Base-by-base conservation (phyloP, 1,139 yeast genomes). In the Blastobotrys buckinghamii region DNA sequence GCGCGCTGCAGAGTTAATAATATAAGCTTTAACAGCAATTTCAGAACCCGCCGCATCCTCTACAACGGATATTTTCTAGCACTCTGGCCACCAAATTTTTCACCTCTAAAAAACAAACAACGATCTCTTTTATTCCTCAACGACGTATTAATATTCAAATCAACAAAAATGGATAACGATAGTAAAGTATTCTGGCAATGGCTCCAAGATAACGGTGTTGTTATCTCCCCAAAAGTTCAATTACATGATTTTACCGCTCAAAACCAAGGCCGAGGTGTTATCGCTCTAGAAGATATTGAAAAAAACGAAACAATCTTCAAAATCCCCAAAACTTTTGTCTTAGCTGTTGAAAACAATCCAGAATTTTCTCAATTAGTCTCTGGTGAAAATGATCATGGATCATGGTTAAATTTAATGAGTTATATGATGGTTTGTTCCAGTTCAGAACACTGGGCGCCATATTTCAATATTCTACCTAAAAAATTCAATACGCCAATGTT, bases 401-500 rank as follows among this genome's bases (percentile, higher is more conserved):
- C 82, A 40, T 90, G 97, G 97, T 84, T 84, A 52, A 78, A 83
- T 0, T 69, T 90, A 51, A 82, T 90, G 46, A 64, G 87, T 38
- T 74, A 81, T 19, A 71, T 90, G 57, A 68, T 84, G 48, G 81
- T 78, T 59, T 94, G 72, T 5, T 68, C 66, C 1, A 55, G 66
- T 10, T 78, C 86, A 44, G 49, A 53, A 1, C 70, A 67, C 34
- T 90, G 96, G 95, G 63, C 61, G 49, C 75, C 80, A 1, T 92
- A 92, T 65, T 78, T 88, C 53, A 70, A 76, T 33, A 78, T 89
- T 0, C 70, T 92, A 45, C 97, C 97, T 0, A 57, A 59, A 1
- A 58, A 66, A 15, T 81, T 85, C 62, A 75, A 82, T 59, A 85
- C 84, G 43, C 76, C 90, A 50, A 84, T 89, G 79, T 88, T 81